A percentile compares a stretch with the other conserved stretches of the same genome.
Evolutionary conservation across 225 moss, liverwort and hornwort genomes (phyloP).

Genomic region (Sphagnum contortum): DNA sequence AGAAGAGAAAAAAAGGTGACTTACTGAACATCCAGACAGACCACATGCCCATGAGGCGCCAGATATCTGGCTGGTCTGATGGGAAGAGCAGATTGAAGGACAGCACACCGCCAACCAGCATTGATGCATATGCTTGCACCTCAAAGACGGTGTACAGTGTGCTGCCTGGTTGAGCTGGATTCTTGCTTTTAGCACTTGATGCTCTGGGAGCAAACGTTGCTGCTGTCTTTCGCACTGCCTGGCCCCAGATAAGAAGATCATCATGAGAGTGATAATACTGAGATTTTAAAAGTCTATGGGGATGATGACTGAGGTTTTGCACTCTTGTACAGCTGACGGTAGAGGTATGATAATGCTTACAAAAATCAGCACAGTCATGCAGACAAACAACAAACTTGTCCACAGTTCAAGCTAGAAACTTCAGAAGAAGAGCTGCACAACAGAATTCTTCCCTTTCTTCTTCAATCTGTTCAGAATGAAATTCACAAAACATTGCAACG

Average conservation of each 20-base stretch:
- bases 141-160: conserved; percentile 80
- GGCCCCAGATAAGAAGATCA: neutral
- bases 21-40: conserved; percentile 99
- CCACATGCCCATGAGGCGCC: conserved; percentile 99
- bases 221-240: conserved; percentile 93
- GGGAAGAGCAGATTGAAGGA: conserved; percentile 95
- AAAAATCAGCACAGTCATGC: too few species aligned
- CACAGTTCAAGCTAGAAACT: too few species aligned
- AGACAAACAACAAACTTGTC: too few species aligned
- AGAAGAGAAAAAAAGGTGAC: conserved; percentile 8
- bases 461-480: neutral
- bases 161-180: conserved; percentile 76
- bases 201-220: conserved; percentile 93
- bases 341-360: too few species aligned
- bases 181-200: conserved; percentile 69
- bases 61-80: conserved; percentile 85
- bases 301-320: too few species aligned
- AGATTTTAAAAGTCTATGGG: too few species aligned
- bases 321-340: too few species aligned
- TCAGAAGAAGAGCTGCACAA: neutral
- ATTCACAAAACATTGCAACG: neutral
- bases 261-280: too few species aligned
- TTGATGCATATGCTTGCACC: conserved; percentile 69
- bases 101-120: conserved; percentile 74
- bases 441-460: neutral